These are phyloP conservation scores for Rhizopogon salebrosus DNA, from an alignment of 768 basidiomycete genomes.

Conservation along the genomic window DNA sequence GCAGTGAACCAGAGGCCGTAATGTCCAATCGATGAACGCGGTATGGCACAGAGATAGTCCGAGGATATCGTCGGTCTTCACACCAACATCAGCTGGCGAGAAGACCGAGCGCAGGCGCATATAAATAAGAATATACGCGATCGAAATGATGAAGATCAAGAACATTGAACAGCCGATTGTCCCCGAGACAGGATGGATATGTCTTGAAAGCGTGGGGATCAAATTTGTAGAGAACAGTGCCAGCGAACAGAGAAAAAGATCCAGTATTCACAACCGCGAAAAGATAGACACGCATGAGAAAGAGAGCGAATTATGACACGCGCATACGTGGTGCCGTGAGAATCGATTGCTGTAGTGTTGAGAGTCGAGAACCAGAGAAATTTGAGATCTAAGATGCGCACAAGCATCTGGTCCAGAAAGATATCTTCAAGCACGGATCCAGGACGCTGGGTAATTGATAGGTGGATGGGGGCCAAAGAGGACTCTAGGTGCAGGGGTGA, in stretches of 20 bases:
- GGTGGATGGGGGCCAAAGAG: conserved; percentile 38
- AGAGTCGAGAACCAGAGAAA: conserved; percentile 13
- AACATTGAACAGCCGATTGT: conserved; percentile 27
- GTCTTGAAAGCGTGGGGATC: conserved; percentile 39
- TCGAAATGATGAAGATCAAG: conserved; percentile 19
- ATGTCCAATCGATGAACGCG: conserved; percentile 34
- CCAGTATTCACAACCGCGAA: conserved; percentile 33
- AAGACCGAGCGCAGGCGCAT: conserved; percentile 18
- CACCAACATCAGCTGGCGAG: conserved; percentile 1
- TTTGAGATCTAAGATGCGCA: conserved; percentile 23
- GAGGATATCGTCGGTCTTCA: conserved; percentile 24
- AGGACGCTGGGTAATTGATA: conserved; percentile 43
- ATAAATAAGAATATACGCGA: conserved; percentile 24
- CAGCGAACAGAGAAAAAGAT: conserved; percentile 17
- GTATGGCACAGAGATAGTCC: conserved; percentile 26
- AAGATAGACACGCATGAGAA: conserved; percentile 27
- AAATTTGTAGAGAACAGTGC: conserved; percentile 17
- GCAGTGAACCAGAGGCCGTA: conserved; percentile 19
- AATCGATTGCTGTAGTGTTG: conserved; percentile 27
- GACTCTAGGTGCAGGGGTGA: conserved; percentile 33
- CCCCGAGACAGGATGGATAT: conserved; percentile 63
- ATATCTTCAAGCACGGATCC: conserved; percentile 41
- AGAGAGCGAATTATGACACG: conserved; percentile 38
- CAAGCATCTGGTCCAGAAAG: conserved; percentile 7
- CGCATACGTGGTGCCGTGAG: conserved; percentile 27